Evolutionary conservation across 192 early-diverging fungal genomes (phyloP).

Genomic region (Backusella luteola): DNA sequence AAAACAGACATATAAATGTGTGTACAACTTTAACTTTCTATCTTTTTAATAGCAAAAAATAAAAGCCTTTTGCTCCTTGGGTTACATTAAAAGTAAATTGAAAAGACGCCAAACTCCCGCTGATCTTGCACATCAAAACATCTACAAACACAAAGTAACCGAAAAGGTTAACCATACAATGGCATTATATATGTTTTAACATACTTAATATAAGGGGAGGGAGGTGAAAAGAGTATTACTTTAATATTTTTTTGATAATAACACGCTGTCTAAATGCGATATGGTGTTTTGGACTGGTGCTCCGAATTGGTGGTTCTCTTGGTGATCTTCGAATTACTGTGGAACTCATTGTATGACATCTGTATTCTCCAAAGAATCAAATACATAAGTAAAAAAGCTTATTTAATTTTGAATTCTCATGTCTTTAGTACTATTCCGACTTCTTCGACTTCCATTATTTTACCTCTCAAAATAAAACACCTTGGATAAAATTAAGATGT

Average conservation of each 20-base stretch:
- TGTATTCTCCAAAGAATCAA: background rate
- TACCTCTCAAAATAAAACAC: background rate
- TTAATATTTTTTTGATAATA: background rate
- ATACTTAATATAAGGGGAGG: background rate
- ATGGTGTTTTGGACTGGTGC: background rate
- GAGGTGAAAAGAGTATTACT: background rate
- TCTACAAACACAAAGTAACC: background rate
- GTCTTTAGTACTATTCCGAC: background rate
- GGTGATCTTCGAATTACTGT: background rate
- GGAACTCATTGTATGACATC: background rate
- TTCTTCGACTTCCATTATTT: background rate
- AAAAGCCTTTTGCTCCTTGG: background rate
- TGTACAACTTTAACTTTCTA: background rate
- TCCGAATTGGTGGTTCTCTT: background rate
- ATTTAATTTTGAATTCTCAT: background rate
- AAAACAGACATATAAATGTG: background rate
- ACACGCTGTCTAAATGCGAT: background rate
- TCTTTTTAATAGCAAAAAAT: background rate
- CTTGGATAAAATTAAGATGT: background rate
- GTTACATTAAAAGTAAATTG: background rate
- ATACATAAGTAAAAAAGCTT: background rate
- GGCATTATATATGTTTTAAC: background rate
- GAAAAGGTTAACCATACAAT: background rate
- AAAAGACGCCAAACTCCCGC: background rate
- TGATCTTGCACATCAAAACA: background rate